Evolutionary conservation across 2,329 filamentous ascomycete species (phyloP).

Genomic region (Amesomyces nigricolor): DNA sequence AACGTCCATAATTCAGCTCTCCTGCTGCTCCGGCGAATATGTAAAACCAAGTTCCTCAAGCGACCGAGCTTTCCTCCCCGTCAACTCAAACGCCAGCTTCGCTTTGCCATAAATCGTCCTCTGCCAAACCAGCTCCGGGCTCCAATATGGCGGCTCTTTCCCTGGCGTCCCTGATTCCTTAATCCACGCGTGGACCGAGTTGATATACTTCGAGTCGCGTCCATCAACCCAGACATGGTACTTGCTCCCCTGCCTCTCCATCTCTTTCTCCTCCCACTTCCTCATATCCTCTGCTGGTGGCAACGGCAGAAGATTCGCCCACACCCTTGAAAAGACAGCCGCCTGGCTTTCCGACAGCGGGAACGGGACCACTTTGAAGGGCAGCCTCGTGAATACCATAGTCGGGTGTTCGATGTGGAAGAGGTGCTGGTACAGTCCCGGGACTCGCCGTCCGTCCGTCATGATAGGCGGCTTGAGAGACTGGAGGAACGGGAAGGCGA

Average conservation of each 20-base stretch:
- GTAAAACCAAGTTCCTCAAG: constrained; percentile 68
- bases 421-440: constrained; percentile 72
- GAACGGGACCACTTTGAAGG: constrained; percentile 84
- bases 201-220: constrained; percentile 64
- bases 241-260: constrained; percentile 39
- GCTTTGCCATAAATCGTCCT: constrained; percentile 63
- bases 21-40: constrained; percentile 36
- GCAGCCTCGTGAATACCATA: constrained; percentile 68
- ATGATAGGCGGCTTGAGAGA: constrained; percentile 48
- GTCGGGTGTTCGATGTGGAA: constrained; percentile 73
- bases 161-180: constrained; percentile 45
- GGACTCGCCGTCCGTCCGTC: constrained; percentile 62
- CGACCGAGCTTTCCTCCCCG: constrained; percentile 58
- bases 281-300: constrained; percentile 61
- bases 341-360: constrained; percentile 73
- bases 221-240: constrained; percentile 49
- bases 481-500: constrained; percentile 68
- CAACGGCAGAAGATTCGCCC: constrained; percentile 63
- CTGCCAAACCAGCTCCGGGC: constrained; percentile 65
- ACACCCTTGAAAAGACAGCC: constrained; percentile 70
- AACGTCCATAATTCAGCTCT: not conserved
- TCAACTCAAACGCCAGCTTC: constrained; percentile 63
- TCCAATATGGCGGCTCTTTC: constrained; percentile 68
- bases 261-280: constrained; percentile 60
- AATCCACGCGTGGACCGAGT: constrained; percentile 60